These are phyloP conservation scores for Fremontodendron californicum DNA, from an alignment of 345 rosid species.

Conservation along the genomic window DNA sequence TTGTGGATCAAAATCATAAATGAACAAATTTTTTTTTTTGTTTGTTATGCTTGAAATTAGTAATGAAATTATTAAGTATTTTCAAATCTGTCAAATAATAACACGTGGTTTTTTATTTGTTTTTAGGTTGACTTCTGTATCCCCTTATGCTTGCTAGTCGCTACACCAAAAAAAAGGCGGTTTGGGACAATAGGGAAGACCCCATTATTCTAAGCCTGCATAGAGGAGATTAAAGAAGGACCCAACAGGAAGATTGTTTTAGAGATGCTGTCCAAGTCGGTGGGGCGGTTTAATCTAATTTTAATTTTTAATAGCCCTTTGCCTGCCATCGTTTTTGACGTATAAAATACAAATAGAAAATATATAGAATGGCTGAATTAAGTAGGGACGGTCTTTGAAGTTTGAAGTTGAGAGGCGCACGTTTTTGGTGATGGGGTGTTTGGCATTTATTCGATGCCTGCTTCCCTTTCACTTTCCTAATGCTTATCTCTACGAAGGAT, in stretches of 20 bases:
- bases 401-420: not conserved
- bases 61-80: not conserved
- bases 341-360: not conserved
- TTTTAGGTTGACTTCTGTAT: conserved; percentile 40
- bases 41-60: not conserved
- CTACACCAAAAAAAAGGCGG: not conserved
- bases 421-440: not conserved
- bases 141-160: conserved; percentile 30
- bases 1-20: not conserved
- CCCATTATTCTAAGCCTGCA: not conserved
- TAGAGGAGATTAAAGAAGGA: not conserved
- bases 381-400: not conserved
- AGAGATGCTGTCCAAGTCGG: not conserved
- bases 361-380: not conserved
- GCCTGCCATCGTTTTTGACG: not conserved
- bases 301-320: not conserved
- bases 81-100: not conserved
- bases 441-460: not conserved
- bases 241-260: not conserved
- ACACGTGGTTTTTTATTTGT: conserved; percentile 4
- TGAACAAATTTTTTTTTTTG: not conserved
- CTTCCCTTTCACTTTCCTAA: conserved; percentile 19
- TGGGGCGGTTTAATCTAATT: not conserved
- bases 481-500: not conserved
- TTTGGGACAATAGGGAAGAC: not conserved